Base-by-base conservation (phyloP, 805 yeast genomes). In the Kluyveromyces starmeri region DNA sequence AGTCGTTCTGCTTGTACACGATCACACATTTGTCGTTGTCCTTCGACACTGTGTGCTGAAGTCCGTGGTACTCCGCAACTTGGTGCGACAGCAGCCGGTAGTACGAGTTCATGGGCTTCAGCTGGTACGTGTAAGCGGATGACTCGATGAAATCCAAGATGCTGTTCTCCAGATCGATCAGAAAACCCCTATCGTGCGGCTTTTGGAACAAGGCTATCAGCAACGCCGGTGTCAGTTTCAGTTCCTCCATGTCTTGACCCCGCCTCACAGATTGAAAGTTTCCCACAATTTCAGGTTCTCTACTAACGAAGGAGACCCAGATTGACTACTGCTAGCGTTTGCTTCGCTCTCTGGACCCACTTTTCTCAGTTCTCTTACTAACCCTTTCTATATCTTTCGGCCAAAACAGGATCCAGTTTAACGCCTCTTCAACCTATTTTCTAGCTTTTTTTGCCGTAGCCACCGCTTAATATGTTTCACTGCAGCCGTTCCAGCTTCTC, bases 41-140 rank as follows among this genome's bases (percentile, higher is more conserved):
- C 44, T 67, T 71, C 9, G 73, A 58, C 28, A 68, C 43, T 7
- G 66, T 67, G 47, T 81, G 88, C 27, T 75, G 75, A 37, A 80
- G 52, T 16, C 65, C 60, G 47, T 78, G 77, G 50, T 78, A 78
- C 24, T 75, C 79, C 4, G 86, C 83, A 22, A 79, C 59, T 43
- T 78, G 81, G 53, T 82, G 88, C 0, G 80, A 68, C 35, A 82
- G 56, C 29, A 82, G 59, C 44, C 89, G 60, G 44, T 73, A 75
- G 51, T 76, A 81, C 2, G 85, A 76, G 52, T 81, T 81, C 68
- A 75, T 68, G 5, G 81, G 71, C 25, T 62, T 63, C 48, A 72
- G 49, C 42, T 44, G 68, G 54, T 50, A 65, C 43, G 55, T 64
- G 46, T 48, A 63, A 34, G 45, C 67, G 47, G 45, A 61, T 32